These are phyloP conservation scores for Eleusine indica DNA, from an alignment of 176 grass and related monocot species.

Conservation along the genomic window DNA sequence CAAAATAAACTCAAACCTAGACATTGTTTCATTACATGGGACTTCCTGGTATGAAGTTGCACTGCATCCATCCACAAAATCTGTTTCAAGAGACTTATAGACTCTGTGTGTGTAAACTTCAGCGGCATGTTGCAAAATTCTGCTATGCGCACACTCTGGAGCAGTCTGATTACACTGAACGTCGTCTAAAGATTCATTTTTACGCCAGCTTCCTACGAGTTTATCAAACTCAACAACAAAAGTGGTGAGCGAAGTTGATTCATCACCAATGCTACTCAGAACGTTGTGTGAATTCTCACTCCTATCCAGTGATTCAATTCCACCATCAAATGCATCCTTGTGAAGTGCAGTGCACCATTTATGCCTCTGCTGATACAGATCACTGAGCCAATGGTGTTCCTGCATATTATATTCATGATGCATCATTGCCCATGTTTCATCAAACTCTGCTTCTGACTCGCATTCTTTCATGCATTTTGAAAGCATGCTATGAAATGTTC, in stretches of 20 bases:
- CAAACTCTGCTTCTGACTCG: constrained; percentile 65
- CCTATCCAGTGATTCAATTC: constrained; percentile 54
- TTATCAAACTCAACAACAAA: constrained; percentile 64
- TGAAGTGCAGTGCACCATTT: constrained; percentile 77
- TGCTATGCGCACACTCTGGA: constrained; percentile 42
- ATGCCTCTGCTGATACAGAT: constrained; percentile 68
- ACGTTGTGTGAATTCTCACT: constrained; percentile 50
- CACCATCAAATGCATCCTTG: constrained; percentile 74
- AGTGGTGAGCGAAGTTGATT: constrained; percentile 52
- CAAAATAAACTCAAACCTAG: constrained; percentile 75
- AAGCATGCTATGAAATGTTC: constrained; percentile 56
- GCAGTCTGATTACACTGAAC: constrained; percentile 54
- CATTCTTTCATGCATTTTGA: constrained; percentile 74
- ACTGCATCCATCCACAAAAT: constrained; percentile 67
- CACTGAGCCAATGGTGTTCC: constrained; percentile 64
- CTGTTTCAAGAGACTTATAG: constrained; percentile 63
- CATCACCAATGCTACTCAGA: constrained; percentile 56
- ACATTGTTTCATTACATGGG: constrained; percentile 56
- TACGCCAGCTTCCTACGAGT: constrained; percentile 57
- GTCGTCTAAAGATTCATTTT: constrained; percentile 65
- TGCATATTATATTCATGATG: constrained; percentile 56
- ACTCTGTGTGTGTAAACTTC: constrained; percentile 69
- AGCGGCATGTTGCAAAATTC: constrained; percentile 66
- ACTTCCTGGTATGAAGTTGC: constrained; percentile 66
- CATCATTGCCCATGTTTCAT: constrained; percentile 73